Conservation (phyloP, 164 flowering plant species). For the Liquidambar formosana region DNA sequence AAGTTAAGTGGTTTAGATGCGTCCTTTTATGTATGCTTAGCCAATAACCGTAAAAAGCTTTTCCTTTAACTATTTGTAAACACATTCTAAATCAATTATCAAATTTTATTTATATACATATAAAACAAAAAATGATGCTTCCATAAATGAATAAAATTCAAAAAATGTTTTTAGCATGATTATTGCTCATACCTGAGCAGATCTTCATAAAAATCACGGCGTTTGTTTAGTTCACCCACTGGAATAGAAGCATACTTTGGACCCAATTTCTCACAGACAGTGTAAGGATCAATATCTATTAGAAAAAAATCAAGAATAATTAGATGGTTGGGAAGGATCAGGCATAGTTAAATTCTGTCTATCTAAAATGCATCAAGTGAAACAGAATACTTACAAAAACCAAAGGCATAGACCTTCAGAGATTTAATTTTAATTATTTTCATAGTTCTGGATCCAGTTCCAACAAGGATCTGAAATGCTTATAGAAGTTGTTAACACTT, state of each 20-base stretch:
- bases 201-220: slow-evolving; percentile 70
- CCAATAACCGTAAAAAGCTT: not conserved
- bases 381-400: slow-evolving; percentile 72
- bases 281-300: slow-evolving; percentile 77
- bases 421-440: slow-evolving; percentile 74
- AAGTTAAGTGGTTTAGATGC: no score
- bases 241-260: slow-evolving; percentile 79
- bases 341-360: not conserved
- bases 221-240: slow-evolving; percentile 51
- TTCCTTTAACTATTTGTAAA: not conserved
- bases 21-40: no score
- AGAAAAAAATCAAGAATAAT: not conserved
- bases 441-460: slow-evolving; percentile 86
- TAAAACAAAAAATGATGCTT: not conserved
- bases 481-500: not conserved
- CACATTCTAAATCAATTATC: not conserved
- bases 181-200: slow-evolving; percentile 69
- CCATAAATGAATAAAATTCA: not conserved
- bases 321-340: not conserved
- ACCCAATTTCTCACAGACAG: slow-evolving; percentile 80
- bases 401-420: slow-evolving; percentile 89
- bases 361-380: not conserved
- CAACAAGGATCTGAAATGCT: slow-evolving; percentile 79
- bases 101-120: no score
- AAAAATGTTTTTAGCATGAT: not conserved